Evolutionary conservation across 192 early-diverging fungal species (phyloP), one percentile per base, ranked within the genome.

Genomic region (Entomortierella lignicola): DNA sequence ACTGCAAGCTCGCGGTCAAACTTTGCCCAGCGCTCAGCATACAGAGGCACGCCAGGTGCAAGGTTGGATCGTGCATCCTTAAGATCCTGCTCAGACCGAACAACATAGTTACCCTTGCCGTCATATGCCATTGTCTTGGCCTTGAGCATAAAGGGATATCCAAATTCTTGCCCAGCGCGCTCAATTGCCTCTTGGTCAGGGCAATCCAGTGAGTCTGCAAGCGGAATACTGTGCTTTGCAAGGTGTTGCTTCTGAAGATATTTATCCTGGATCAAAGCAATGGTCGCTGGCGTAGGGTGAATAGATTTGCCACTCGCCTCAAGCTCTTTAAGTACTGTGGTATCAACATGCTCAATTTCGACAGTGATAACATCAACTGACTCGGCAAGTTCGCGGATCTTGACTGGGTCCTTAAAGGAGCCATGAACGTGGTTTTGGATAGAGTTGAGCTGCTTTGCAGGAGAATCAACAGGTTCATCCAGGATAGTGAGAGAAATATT

Each of bases 261-360:
- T 84, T 99, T 99, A 88, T 99, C 97, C 84, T 99, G 97, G 74
- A 99, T 99, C 59, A 93, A 88, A 13, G 87, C 61, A 61, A 98
- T 90, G 15, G 95, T 95, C 52, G 84, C 75, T 5, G 98, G 91
- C 13, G 90, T 86, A 56, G 98, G 98, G 57, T 93, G 92, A 43
- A 98, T 89, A 2, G 86, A 74, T 21, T 65, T 83, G 53, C 65
- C 84, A 55, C 86, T 81, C 25, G 64, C 63, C 53, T 91, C 89
- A 15, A 95, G 81, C 44, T 86, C 85, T 51, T 89, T 89, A 23
- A 92, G 85, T 44, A 86, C 84, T 3, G 77, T 69, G 34, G 87
- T 84, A 80, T 97, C 87, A 43, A 99, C 96, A 68, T 99, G 98
- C 85, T 99, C 98, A 48, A 99, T 99, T 83, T 99, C 97, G n/a